These are phyloP conservation scores for Detonula confervacea DNA, from an alignment of 352 stramenopile genomes.

Conservation along the genomic window DNA sequence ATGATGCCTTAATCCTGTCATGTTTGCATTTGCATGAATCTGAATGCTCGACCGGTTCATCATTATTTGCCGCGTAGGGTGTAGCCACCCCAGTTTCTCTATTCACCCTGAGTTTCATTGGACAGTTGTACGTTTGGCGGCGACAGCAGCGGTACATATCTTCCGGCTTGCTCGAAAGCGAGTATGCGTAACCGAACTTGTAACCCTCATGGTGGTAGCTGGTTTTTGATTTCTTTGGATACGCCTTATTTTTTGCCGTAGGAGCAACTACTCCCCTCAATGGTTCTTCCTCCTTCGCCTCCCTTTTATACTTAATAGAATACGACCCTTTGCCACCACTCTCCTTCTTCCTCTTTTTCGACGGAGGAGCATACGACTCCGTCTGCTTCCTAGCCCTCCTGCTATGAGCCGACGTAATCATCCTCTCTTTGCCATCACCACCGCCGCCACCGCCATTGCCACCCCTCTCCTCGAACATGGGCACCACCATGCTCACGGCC, in stretches of 20 bases:
- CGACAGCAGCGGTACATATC: conserved; percentile 6
- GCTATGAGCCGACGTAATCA: not conserved
- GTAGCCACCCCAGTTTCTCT: not conserved
- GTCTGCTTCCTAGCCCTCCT: conserved; percentile 25
- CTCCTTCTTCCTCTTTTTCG: not conserved
- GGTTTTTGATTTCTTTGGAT: too few relatives aligned
- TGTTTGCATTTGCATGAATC: too few relatives aligned
- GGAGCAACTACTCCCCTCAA: too few relatives aligned
- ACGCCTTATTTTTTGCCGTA: too few relatives aligned
- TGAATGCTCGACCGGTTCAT: too few relatives aligned
- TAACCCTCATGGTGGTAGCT: conserved; percentile 1
- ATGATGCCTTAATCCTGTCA: too few relatives aligned
- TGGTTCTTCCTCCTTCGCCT: conserved; percentile 2
- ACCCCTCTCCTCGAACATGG: conserved; percentile 18
- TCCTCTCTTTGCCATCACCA: too few relatives aligned
- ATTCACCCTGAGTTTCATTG: not conserved
- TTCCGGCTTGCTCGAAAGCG: not conserved
- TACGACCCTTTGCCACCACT: not conserved
- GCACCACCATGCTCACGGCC: not conserved
- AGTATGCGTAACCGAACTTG: not conserved
- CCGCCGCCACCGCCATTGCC: not conserved
- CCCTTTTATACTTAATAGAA: conserved; percentile 3
- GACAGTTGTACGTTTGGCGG: not conserved
- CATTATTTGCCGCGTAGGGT: too few relatives aligned
- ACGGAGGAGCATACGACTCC: not conserved